Evolutionary conservation across 176 grass and related monocot genomes (phyloP).

Genomic region (Zea luxurians): DNA sequence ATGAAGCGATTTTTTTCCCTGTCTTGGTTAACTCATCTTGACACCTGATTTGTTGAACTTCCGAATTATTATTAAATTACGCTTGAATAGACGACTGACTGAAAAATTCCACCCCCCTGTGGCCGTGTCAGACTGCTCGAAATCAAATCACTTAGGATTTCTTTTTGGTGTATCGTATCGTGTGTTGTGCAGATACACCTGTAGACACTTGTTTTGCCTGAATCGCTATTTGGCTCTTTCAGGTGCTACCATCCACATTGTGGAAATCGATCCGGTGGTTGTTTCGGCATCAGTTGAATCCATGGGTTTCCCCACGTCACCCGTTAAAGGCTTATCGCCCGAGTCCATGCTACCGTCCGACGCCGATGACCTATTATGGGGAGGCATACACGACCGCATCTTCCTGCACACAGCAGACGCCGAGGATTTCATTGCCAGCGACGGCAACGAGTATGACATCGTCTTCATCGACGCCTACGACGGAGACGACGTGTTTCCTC

Average conservation of each 20-base stretch:
- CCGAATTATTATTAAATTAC: neutral
- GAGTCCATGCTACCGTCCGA: slow-evolving; percentile 29
- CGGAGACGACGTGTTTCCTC: slow-evolving; percentile 78
- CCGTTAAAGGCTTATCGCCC: slow-evolving; percentile 30
- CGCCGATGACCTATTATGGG: slow-evolving; percentile 56
- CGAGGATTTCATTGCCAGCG: slow-evolving; percentile 51
- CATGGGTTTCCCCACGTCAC: slow-evolving; percentile 77
- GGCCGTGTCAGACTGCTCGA: neutral
- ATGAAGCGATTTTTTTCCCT: neutral
- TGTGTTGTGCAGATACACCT: neutral
- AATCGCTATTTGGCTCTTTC: slow-evolving; percentile 10
- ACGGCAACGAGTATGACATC: slow-evolving; percentile 59
- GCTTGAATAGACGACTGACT: neutral
- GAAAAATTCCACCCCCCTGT: neutral
- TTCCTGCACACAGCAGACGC: slow-evolving; percentile 64
- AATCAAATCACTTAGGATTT: neutral
- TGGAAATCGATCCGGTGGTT: slow-evolving; percentile 91
- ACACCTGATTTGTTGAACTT: neutral
- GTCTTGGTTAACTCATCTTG: neutral
- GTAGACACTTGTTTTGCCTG: slow-evolving; percentile 8
- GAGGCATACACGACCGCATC: slow-evolving; percentile 54
- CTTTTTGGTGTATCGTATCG: neutral
- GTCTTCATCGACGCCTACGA: slow-evolving; percentile 91
- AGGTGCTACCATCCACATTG: slow-evolving; percentile 74
- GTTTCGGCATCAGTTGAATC: slow-evolving; percentile 69